phyloP scores from a whole-genome alignment of 2,329 filamentous ascomycete genomes.

The Alternaria atra region DNA sequence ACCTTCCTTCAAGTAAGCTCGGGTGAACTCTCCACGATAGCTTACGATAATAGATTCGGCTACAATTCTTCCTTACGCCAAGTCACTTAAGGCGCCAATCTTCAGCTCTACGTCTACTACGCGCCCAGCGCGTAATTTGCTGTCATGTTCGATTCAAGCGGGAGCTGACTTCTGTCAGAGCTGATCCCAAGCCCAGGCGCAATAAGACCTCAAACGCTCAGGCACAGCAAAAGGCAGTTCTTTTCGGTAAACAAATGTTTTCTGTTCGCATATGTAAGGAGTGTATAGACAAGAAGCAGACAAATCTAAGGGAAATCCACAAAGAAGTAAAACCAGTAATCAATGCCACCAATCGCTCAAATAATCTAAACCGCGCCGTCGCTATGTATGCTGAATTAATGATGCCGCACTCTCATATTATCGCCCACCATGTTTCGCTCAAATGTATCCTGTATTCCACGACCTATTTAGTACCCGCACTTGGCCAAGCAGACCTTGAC shows the following conservation, averaged over 20 bases:
- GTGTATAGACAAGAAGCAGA: conserved; percentile 7
- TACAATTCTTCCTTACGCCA: background rate
- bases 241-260: conserved; percentile 4
- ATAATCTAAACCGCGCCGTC: conserved; percentile 22
- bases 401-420: background rate
- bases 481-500: conserved; percentile 63
- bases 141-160: background rate
- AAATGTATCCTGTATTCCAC: background rate
- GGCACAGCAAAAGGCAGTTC: background rate
- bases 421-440: background rate
- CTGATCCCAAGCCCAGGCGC: background rate
- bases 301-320: conserved; percentile 19
- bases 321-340: conserved; percentile 18
- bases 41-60: background rate
- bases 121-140: too few relatives aligned
- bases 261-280: conserved; percentile 5
- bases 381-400: conserved; percentile 22
- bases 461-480: conserved; percentile 45
- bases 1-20: background rate
- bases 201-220: background rate
- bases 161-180: background rate
- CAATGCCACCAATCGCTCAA: conserved; percentile 13
- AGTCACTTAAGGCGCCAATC: background rate
- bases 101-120: too few relatives aligned
- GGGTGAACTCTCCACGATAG: background rate